A percentile compares a stretch with the other conserved stretches of the same genome.
Conservation (phyloP, 2,329 filamentous ascomycete species). For the Aspergillus sp. region DNA sequence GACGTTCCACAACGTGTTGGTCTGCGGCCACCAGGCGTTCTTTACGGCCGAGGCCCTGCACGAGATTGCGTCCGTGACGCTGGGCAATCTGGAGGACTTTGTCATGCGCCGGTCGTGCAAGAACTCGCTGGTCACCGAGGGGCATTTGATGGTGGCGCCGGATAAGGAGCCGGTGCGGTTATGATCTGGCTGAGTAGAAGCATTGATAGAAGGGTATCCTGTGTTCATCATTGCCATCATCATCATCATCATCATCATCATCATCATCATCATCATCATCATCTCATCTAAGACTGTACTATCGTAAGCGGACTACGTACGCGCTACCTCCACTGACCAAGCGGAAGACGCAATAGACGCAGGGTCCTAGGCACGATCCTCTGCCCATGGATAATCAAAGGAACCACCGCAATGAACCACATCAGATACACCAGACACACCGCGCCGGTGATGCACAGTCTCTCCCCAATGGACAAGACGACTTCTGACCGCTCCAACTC, state of each 20-base stretch:
- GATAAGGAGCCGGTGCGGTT: slow-evolving; percentile 30
- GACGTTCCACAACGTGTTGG: slow-evolving; percentile 65
- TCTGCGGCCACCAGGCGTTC: slow-evolving; percentile 68
- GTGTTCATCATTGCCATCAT: no score
- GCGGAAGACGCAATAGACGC: background rate
- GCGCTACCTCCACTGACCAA: no score
- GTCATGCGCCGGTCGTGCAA: slow-evolving; percentile 21
- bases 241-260: no score
- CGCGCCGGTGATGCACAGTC: slow-evolving; percentile 25
- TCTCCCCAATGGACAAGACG: slow-evolving; percentile 19
- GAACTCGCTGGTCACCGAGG: slow-evolving; percentile 29
- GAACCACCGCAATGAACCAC: slow-evolving; percentile 38
- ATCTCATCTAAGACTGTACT: no score
- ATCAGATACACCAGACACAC: slow-evolving; percentile 33
- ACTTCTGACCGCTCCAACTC: no score
- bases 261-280: no score
- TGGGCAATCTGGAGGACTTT: slow-evolving; percentile 52
- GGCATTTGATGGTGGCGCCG: slow-evolving; percentile 23
- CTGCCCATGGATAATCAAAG: slow-evolving; percentile 35
- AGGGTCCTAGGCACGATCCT: slow-evolving; percentile 20
- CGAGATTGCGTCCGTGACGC: slow-evolving; percentile 61
- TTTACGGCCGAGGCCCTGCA: slow-evolving; percentile 64
- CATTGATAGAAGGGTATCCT: no score
- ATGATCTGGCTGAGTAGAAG: slow-evolving; percentile 7
- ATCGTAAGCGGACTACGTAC: no score